Evolutionary conservation across 148 eudicot genomes (phyloP), one percentile per base, ranked within the genome.

Genomic region (Limonium bicolor): DNA sequence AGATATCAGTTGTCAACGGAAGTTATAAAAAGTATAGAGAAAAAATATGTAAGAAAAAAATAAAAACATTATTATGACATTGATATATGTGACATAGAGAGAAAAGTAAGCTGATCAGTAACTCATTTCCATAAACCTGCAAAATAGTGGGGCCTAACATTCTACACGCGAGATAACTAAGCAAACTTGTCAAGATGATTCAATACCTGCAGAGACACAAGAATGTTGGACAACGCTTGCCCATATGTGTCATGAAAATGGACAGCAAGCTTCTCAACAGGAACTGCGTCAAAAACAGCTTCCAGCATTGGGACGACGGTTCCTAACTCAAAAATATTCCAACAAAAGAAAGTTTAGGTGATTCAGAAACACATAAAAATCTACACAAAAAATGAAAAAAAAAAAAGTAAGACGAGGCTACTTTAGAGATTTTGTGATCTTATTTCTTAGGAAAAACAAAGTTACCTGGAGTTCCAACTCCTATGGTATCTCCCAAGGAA

Each of bases 241-340:
- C 95, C 95, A 37, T 84, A 84, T 6, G 97, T 88, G 59, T 88
- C 95, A 36, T 84, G 97, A 54, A 88, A 88, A 72, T 84, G 95
- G 16, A 88, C 95, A 52, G 95, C 94, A 52, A 84, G 92, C 67
- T 70, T 80, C 68, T 77, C 87, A 27, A 72, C 46, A 20, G 86
- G 93, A 48, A 88, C 68, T 55, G 70, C 77, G 40, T 62, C 48
- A 8, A 62, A 41, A 46, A 80, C 93, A 52, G 86, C 86, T 67
- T 84, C 84, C 53, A 88, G 83, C 94, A 88, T 83, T 53, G 79
- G 76, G 49, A 77, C 37, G 27, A 88, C 79, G 28, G 86, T 67
- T 28, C 97, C 97, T 88, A n/a, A n/a, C n/a, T n/a, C n/a, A n/a
- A n/a, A n/a, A n/a, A n/a, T n/a, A n/a, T n/a, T n/a, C n/a, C n/a